Percentiles rank a stretch among this genome's conserved stretches.
phyloP scores from a whole-genome alignment of 2,329 filamentous ascomycete genomes.

The Ilyonectria robusta region DNA sequence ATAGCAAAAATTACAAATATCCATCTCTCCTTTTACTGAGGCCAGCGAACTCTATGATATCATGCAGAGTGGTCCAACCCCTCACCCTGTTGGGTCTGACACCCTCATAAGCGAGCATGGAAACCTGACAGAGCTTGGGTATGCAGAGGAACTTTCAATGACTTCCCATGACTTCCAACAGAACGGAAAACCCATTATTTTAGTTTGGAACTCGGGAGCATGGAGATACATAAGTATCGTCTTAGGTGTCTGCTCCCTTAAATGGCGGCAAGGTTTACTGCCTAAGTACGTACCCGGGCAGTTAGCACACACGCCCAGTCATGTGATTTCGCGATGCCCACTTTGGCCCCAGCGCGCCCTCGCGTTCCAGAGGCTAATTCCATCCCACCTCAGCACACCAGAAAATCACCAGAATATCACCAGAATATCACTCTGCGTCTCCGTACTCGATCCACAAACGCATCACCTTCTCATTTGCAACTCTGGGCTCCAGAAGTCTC shows the following conservation, averaged over 20 bases:
- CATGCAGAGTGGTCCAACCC: neutral
- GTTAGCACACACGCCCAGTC: constrained; percentile 19
- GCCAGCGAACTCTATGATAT: neutral
- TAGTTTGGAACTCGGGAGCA: neutral
- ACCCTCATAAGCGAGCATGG: neutral
- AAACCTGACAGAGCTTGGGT: too few species aligned
- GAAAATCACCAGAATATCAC: constrained; percentile 3
- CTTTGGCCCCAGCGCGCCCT: constrained; percentile 36
- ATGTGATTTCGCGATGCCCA: constrained; percentile 52
- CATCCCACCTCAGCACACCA: constrained; percentile 32
- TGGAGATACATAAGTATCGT: neutral
- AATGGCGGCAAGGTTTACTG: neutral
- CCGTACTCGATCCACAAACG: neutral
- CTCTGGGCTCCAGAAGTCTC: neutral
- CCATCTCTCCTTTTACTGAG: neutral
- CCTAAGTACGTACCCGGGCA: too few species aligned
- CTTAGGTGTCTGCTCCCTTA: neutral
- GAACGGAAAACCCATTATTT: too few species aligned
- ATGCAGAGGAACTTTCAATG: too few species aligned
- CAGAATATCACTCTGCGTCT: constrained; percentile 2
- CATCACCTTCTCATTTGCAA: neutral
- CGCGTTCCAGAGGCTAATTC: constrained; percentile 33
- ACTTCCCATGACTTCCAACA: too few species aligned
- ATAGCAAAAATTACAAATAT: neutral
- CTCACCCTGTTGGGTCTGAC: neutral